Conservation (phyloP, 768 basidiomycete species). For the Phanerodontia chrysosporium region DNA sequence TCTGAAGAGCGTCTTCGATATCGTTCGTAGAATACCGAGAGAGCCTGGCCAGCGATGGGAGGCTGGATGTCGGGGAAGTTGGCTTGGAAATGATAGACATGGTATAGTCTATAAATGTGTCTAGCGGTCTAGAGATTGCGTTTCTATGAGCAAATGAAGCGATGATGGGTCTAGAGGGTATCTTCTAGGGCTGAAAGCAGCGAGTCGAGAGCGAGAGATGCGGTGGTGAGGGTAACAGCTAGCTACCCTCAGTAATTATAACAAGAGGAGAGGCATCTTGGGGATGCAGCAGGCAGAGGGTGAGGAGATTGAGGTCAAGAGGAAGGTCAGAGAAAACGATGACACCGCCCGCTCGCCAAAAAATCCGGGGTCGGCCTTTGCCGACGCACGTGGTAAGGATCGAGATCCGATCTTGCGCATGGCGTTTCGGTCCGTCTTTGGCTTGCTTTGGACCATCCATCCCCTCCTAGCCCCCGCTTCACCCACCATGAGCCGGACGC, state of each 20-base stretch:
- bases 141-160: constrained; percentile 6
- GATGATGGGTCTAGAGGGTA: constrained; percentile 22
- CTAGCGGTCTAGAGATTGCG: not conserved
- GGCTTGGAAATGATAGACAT: constrained; percentile 7
- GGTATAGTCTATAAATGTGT: not conserved
- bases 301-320: not conserved
- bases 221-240: constrained; percentile 27
- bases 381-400: constrained; percentile 12
- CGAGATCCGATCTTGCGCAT: constrained; percentile 1
- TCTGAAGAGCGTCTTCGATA: constrained; percentile 38
- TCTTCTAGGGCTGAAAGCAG: constrained; percentile 24
- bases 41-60: constrained; percentile 54
- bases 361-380: constrained; percentile 11
- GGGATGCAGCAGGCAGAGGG: constrained; percentile 1
- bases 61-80: constrained; percentile 42
- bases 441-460: not conserved
- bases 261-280: constrained; percentile 49
- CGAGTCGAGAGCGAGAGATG: constrained; percentile 16
- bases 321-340: not conserved
- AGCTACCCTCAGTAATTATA: constrained; percentile 45
- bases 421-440: constrained; percentile 1
- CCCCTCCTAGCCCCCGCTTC: constrained; percentile 13
- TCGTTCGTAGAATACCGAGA: constrained; percentile 29
- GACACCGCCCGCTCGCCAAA: not conserved
- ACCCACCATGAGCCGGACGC: constrained; percentile 21